Evolutionary conservation across 495 filamentous ascomycete species (phyloP).

Genomic region (Penicillium pancosmium): DNA sequence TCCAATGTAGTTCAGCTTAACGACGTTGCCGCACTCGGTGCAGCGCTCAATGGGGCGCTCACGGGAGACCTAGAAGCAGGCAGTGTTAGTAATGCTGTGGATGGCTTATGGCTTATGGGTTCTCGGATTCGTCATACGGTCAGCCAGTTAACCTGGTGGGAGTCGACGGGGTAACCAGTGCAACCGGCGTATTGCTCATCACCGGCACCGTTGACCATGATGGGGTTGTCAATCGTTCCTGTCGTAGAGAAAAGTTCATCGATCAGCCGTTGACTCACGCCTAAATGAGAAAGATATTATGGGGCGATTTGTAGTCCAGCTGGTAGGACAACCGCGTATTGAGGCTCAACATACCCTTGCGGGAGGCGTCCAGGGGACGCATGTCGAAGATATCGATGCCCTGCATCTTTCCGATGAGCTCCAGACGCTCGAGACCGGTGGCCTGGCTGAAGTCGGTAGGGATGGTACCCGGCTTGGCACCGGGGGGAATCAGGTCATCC

Average conservation of each 20-base stretch:
- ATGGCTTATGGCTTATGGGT: neutral
- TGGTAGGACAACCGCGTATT: neutral
- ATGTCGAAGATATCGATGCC: slow-evolving; percentile 98
- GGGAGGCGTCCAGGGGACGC: slow-evolving; percentile 89
- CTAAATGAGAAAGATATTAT: neutral
- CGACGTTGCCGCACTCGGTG: slow-evolving; percentile 90
- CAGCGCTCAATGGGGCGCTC: slow-evolving; percentile 91
- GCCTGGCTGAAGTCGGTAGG: slow-evolving; percentile 93
- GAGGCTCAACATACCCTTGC: slow-evolving; percentile 63
- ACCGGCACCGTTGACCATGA: slow-evolving; percentile 84
- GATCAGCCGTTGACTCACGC: slow-evolving; percentile 14
- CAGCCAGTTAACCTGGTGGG: slow-evolving; percentile 87
- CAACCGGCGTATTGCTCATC: slow-evolving; percentile 97
- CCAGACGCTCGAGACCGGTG: slow-evolving; percentile 96
- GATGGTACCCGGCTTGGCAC: slow-evolving; percentile 78
- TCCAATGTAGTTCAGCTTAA: slow-evolving; percentile 96
- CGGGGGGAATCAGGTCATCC: slow-evolving; percentile 81
- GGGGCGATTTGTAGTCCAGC: neutral
- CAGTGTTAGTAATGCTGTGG: neutral
- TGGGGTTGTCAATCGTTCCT: slow-evolving; percentile 91
- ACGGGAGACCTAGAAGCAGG: slow-evolving; percentile 67
- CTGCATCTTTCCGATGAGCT: slow-evolving; percentile 99
- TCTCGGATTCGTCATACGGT: slow-evolving; percentile 59
- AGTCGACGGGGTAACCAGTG: slow-evolving; percentile 91
- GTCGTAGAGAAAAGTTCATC: slow-evolving; percentile 7